These are phyloP conservation scores for Kodamaea leandrae DNA, from an alignment of 805 yeast genomes.

Conservation along the genomic window DNA sequence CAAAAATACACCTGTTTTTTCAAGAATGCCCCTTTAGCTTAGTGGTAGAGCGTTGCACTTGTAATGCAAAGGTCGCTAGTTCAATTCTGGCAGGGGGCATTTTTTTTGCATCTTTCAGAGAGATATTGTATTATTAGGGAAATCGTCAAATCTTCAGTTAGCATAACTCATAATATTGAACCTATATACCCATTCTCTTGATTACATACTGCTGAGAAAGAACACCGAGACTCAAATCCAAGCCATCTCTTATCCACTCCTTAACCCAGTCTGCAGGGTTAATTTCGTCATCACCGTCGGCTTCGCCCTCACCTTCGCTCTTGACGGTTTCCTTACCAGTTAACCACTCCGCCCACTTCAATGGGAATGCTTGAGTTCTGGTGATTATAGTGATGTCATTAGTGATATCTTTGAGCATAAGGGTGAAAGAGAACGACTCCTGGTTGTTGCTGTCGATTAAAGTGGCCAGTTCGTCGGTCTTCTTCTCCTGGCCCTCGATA, in stretches of 20 bases:
- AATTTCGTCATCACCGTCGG: constrained; percentile 19
- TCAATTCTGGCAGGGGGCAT: constrained; percentile 40
- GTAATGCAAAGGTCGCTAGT: constrained; percentile 69
- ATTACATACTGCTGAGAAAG: constrained; percentile 89
- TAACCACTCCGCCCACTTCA: constrained; percentile 93
- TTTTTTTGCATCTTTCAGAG: not conserved
- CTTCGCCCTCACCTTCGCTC: constrained; percentile 22
- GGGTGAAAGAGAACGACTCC: constrained; percentile 68
- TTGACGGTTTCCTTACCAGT: constrained; percentile 40
- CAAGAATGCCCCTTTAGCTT: constrained; percentile 82
- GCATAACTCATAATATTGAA: too few relatives aligned
- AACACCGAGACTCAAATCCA: constrained; percentile 77
- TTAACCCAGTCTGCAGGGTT: constrained; percentile 45
- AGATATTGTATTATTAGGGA: too few relatives aligned
- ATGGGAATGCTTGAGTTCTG: constrained; percentile 87
- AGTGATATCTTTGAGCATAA: constrained; percentile 73
- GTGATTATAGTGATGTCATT: constrained; percentile 72
- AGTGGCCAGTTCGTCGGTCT: constrained; percentile 24
- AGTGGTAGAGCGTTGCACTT: constrained; percentile 99
- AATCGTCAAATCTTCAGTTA: too few relatives aligned
- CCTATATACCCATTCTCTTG: constrained; percentile 76
- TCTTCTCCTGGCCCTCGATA: constrained; percentile 21
- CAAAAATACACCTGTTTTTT: not conserved
- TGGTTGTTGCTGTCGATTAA: constrained; percentile 47
- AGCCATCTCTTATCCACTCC: constrained; percentile 53